These are phyloP conservation scores for Penicillium occitanis DNA, from an alignment of 2,329 filamentous ascomycete species.

Conservation along the genomic window DNA sequence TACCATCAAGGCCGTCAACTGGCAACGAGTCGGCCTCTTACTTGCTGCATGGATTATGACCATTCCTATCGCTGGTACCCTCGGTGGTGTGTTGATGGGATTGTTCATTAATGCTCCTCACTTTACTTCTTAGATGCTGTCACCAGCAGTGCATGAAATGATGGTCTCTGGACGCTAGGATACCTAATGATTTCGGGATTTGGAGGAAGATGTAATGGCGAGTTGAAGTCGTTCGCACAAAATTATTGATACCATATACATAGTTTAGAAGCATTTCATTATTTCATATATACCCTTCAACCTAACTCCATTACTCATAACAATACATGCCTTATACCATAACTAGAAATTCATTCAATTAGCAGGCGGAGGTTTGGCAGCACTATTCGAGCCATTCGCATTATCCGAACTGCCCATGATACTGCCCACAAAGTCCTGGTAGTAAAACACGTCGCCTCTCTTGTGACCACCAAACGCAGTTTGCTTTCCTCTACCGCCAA, in stretches of 20 bases:
- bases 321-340: background rate
- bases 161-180: background rate
- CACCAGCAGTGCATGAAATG: background rate
- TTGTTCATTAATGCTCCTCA: constrained; percentile 21
- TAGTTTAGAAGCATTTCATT: background rate
- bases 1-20: constrained; percentile 71
- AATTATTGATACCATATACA: constrained; percentile 7
- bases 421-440: constrained; percentile 83
- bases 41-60: constrained; percentile 67
- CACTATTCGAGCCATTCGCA: constrained; percentile 25
- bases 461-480: constrained; percentile 55
- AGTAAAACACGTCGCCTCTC: constrained; percentile 86
- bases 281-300: background rate
- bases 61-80: constrained; percentile 58
- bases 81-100: constrained; percentile 20
- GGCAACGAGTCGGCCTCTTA: constrained; percentile 67
- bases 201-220: background rate
- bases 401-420: constrained; percentile 56
- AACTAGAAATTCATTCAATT: background rate
- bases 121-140: background rate
- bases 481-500: constrained; percentile 60
- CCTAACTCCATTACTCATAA: constrained; percentile 2
- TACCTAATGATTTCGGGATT: background rate
- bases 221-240: background rate
- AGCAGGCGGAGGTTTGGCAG: constrained; percentile 5